These are phyloP conservation scores for Gossypium schwendimanii DNA, from an alignment of 441 rosid genomes.

Conservation along the genomic window DNA sequence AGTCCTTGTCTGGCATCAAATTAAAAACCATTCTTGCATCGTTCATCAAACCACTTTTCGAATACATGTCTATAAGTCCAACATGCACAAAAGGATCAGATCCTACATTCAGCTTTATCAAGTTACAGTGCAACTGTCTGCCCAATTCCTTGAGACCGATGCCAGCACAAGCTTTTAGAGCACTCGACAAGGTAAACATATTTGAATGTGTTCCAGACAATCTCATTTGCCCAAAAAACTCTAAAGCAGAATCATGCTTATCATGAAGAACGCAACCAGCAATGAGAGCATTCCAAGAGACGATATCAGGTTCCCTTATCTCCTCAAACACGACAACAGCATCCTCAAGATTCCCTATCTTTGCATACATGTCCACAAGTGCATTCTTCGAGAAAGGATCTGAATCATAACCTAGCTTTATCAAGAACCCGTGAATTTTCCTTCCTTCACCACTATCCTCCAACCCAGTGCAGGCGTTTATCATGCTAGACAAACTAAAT, in stretches of 20 bases:
- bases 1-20: constrained; percentile 40
- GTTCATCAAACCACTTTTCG: constrained; percentile 24
- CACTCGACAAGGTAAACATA: constrained; percentile 53
- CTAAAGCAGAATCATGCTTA: constrained; percentile 31
- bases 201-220: constrained; percentile 39
- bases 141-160: constrained; percentile 36
- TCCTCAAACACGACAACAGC: constrained; percentile 37
- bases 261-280: constrained; percentile 56
- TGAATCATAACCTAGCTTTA: constrained; percentile 46
- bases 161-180: constrained; percentile 54
- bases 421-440: constrained; percentile 41
- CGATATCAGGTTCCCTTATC: constrained; percentile 46
- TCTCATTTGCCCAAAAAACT: constrained; percentile 38
- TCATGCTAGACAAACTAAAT: constrained; percentile 58
- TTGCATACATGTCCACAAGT: constrained; percentile 71
- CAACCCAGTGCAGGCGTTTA: constrained; percentile 52
- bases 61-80: constrained; percentile 61
- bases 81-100: constrained; percentile 47
- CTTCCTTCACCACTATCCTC: constrained; percentile 41
- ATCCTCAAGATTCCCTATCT: constrained; percentile 43
- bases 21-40: constrained; percentile 35
- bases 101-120: constrained; percentile 39
- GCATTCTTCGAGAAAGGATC: constrained; percentile 57
- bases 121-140: constrained; percentile 42
- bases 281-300: constrained; percentile 68